Conservation (phyloP, 2,329 filamentous ascomycete genomes). For the Lachnellula subtilissima region DNA sequence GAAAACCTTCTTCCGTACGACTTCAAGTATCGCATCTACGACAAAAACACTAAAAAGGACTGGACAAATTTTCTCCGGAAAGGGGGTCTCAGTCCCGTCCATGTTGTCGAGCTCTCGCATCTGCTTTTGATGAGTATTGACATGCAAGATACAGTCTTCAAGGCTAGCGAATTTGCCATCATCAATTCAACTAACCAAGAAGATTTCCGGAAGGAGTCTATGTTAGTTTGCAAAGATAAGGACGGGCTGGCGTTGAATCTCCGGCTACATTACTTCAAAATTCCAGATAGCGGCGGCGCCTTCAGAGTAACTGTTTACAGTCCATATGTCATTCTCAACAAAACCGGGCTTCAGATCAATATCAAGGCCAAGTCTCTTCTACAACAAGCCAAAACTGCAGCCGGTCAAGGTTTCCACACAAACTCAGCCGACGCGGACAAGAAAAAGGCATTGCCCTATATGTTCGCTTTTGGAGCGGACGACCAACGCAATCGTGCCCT, state of each 20-base stretch:
- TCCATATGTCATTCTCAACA: slow-evolving; percentile 91
- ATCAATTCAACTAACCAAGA: slow-evolving; percentile 86
- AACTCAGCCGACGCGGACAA: slow-evolving; percentile 47
- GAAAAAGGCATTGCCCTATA: slow-evolving; percentile 79
- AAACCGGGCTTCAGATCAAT: slow-evolving; percentile 83
- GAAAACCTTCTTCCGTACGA: slow-evolving; percentile 95
- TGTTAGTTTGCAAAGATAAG: slow-evolving; percentile 76
- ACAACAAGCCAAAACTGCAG: slow-evolving; percentile 73
- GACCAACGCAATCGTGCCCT: slow-evolving; percentile 88
- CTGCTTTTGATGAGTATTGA: slow-evolving; percentile 88
- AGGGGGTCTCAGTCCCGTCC: slow-evolving; percentile 92
- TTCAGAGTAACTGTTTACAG: slow-evolving; percentile 96
- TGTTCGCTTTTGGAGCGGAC: slow-evolving; percentile 89
- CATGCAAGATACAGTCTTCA: slow-evolving; percentile 94
- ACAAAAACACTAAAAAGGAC: slow-evolving; percentile 97
- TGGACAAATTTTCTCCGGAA: slow-evolving; percentile 98
- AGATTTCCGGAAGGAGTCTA: slow-evolving; percentile 81
- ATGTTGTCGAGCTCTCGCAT: slow-evolving; percentile 94
- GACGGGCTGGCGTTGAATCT: slow-evolving; percentile 74
- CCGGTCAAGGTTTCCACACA: slow-evolving; percentile 66
- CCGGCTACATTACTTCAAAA: slow-evolving; percentile 82
- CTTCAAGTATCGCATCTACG: slow-evolving; percentile 98
- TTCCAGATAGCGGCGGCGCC: slow-evolving; percentile 87
- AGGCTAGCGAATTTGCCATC: slow-evolving; percentile 92
- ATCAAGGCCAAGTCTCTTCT: slow-evolving; percentile 87